Evolutionary conservation across 2,329 filamentous ascomycete genomes (phyloP), one percentile per base, ranked within the genome.

Genomic region (Rhynchosporium graminicola): DNA sequence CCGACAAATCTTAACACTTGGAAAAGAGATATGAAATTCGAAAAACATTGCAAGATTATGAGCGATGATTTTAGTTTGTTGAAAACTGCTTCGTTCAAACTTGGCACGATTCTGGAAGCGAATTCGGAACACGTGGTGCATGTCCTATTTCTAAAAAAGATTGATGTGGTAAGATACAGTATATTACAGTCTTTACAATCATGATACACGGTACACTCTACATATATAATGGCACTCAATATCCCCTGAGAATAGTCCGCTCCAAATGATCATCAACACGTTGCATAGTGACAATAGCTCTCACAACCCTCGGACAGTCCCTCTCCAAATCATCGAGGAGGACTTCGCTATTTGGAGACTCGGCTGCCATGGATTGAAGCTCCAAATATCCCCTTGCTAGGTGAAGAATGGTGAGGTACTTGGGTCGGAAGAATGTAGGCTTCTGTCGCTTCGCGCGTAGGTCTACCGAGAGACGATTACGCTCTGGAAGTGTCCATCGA

Each of bases 281-380:
- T 26, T 61, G 67, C 71, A 74, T 74, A 7, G 69, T 72, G 57
- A 64, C 66, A 36, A 75, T 68, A 5, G 71, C 72, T 28, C 64
- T 54, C 20, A 74, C 12, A 6, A 71, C 73, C 51, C 62, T 70
- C n/a, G 74, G 72, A 55, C 67, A 74, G 31, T 68, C 61, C 36
- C 61, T 56, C 45, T 72, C 67, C 38, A 74, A 45, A 36, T 71
- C 68, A 38, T 62, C 59, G 12, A 75, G 63, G 54, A 70, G 15
- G 52, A 67, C 58, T 51, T 65, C 65, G 60, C 57, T 68, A 31
- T 60, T 64, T 42, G 47, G 66, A 31, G 64, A 69, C 63, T 71
- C 74, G 4, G 68, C 68, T 31, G 68, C 65, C 60, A 67, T 63
- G 31, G 61, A 64, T 58, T 72, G 65, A 31, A 76, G 56, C 28